Evolutionary conservation across 768 basidiomycete species (phyloP).

Genomic region (Rhodotorula graminis): DNA sequence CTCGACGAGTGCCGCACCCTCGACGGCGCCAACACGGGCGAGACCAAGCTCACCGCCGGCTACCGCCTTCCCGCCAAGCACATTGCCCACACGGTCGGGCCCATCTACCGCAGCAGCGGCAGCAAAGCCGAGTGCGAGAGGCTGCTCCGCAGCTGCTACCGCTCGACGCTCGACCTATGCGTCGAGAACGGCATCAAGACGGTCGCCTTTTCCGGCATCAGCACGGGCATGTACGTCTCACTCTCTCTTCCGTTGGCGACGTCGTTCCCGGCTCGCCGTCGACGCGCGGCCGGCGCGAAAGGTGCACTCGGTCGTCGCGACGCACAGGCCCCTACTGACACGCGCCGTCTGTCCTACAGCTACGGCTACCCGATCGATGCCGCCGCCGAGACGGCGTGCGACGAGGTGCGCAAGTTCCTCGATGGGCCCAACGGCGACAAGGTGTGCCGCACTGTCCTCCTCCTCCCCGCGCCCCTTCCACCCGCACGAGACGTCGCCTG

Average conservation of each 20-base stretch:
- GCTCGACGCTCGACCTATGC: conserved; percentile 19
- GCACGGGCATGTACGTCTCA: conserved; percentile 19
- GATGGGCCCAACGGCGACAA: conserved; percentile 14
- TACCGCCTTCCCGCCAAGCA: conserved; percentile 12
- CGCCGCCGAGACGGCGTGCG: conserved; percentile 24
- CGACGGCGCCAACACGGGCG: conserved; percentile 30
- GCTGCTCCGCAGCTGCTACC: conserved; percentile 26
- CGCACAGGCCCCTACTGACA: too few species aligned
- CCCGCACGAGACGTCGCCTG: not conserved
- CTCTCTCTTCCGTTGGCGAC: too few species aligned
- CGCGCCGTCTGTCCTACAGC: not conserved
- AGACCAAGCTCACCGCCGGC: conserved; percentile 30
- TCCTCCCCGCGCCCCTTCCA: too few species aligned
- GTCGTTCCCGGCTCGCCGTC: too few species aligned
- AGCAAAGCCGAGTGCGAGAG: not conserved
- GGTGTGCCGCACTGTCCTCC: not conserved
- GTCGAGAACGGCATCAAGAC: conserved; percentile 22
- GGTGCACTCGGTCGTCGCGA: too few species aligned
- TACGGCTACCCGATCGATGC: conserved; percentile 35
- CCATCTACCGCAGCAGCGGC: conserved; percentile 2
- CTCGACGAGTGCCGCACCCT: conserved; percentile 20
- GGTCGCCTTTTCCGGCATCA: conserved; percentile 33
- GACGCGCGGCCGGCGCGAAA: too few species aligned
- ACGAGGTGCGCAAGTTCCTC: conserved; percentile 30
- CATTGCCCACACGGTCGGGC: conserved; percentile 34